Base-by-base conservation (phyloP, 257 asterid species). In the Eucommia ulmoides region DNA sequence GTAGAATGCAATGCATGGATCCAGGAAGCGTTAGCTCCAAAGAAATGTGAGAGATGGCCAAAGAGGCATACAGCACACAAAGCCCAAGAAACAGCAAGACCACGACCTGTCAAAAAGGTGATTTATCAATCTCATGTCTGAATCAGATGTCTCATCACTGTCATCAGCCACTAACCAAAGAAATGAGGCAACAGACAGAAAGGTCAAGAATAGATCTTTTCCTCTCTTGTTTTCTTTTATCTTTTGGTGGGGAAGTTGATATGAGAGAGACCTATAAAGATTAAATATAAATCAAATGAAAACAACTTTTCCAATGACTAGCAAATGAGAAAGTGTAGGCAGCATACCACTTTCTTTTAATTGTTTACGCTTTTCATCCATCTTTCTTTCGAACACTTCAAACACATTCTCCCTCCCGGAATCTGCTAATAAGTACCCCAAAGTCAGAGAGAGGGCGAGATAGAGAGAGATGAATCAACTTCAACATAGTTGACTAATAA, bases 21-120 rank as follows among this genome's bases (percentile, higher is more conserved):
- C 95, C 94, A 91, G 52, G 95, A 77, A 67, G 92, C 93, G 69
- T 79, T 83, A 49, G 84, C 82, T 74, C 99, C 96, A 70, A 86
- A 51, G 58, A 83, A 75, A 71, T 91, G 96, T 49, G 99, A 81
- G 71, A 91, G 69, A 65, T 91, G 96, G 52, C 99, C 96, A 42
- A 91, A 21, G 52, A 86, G 68, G 64, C 99, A 91, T 60, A 83
- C 95, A 64, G 94, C 84, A 41, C 99, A 91, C 41, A 91, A 70
- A 51, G 96, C 84, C 99, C 99, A 91, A 45, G 99, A 91, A 60
- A 91, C 81, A 45, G 65, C 75, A 69, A 91, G 99, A 57, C 82
- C 92, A 35, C 93, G 99, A 73, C 99, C 99, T 91, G 96, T 76
- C 71, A 33, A 61, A 35, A 51, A 50, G 20, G 53, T 33, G 68